phyloP scores from a whole-genome alignment of 2,329 filamentous ascomycete species.

The Proliferodiscus dingleyae region DNA sequence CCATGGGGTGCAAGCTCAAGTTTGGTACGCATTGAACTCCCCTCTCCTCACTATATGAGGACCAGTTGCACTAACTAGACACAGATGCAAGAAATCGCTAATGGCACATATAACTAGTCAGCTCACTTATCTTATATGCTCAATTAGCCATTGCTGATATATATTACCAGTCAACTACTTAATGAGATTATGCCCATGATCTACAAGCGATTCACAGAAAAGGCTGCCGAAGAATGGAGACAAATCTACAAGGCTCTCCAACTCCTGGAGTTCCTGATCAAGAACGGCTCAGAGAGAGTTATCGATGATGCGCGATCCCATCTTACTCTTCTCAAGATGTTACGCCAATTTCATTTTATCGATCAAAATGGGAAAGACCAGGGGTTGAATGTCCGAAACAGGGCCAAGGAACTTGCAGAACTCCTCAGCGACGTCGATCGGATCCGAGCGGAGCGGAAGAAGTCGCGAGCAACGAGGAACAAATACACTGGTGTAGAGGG shows the following conservation, averaged over 20 bases:
- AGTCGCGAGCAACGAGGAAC: slow-evolving; percentile 81
- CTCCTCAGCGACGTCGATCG: slow-evolving; percentile 88
- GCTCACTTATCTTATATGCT: slow-evolving; percentile 34
- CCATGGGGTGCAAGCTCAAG: slow-evolving; percentile 62
- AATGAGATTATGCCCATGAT: slow-evolving; percentile 99
- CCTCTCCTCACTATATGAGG: not conserved
- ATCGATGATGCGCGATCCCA: slow-evolving; percentile 96
- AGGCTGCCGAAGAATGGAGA: slow-evolving; percentile 95
- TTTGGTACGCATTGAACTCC: slow-evolving; percentile 14
- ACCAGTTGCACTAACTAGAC: slow-evolving; percentile 1
- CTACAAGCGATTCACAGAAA: slow-evolving; percentile 98
- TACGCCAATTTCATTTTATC: slow-evolving; percentile 97
- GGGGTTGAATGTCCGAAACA: slow-evolving; percentile 93
- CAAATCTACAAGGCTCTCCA: slow-evolving; percentile 99
- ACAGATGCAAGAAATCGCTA: slow-evolving; percentile 93
- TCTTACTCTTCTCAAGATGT: slow-evolving; percentile 93
- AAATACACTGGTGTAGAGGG: slow-evolving; percentile 96
- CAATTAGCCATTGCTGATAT: slow-evolving; percentile 16
- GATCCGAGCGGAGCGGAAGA: slow-evolving; percentile 79
- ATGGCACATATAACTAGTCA: slow-evolving; percentile 96
- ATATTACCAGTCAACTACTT: slow-evolving; percentile 68
- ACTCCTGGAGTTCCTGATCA: slow-evolving; percentile 93
- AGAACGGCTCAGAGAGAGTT: slow-evolving; percentile 95
- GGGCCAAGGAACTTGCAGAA: slow-evolving; percentile 91
- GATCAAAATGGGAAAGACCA: slow-evolving; percentile 96